Evolutionary conservation across 371 early-diverging fungal genomes (phyloP).

Genomic region (Chytridium lagenaria): DNA sequence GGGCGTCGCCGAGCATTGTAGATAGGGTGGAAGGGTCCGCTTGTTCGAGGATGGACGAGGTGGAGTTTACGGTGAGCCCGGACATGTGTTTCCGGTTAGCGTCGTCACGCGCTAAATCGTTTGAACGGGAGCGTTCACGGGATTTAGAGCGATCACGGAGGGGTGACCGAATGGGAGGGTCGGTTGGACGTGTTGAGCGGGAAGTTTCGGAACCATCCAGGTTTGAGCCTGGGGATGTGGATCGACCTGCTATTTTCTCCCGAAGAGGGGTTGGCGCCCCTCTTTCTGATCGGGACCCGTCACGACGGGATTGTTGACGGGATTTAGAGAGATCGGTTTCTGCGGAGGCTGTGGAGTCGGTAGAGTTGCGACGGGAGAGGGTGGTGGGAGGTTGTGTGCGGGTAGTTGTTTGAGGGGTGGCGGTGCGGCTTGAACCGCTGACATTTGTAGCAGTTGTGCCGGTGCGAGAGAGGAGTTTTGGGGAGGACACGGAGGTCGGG

Average conservation of each 20-base stretch:
- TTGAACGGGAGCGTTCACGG: constrained; percentile 2
- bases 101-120: not conserved
- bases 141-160: constrained; percentile 9
- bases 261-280: too few relatives aligned
- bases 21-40: constrained; percentile 15
- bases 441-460: too few relatives aligned
- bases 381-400: too few relatives aligned
- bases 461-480: too few relatives aligned
- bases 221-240: too few relatives aligned
- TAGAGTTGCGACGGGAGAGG: not conserved
- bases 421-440: too few relatives aligned
- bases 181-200: not conserved
- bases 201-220: not conserved
- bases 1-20: constrained; percentile 17
- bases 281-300: too few relatives aligned
- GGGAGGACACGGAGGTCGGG: too few relatives aligned
- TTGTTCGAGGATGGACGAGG: not conserved
- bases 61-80: not conserved
- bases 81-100: not conserved
- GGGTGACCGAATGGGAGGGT: too few relatives aligned
- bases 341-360: not conserved
- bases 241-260: too few relatives aligned
- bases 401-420: too few relatives aligned
- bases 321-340: not conserved
- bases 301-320: not conserved